phyloP scores from a whole-genome alignment of 2,329 filamentous ascomycete species.

The Plenodomus lindquistii region DNA sequence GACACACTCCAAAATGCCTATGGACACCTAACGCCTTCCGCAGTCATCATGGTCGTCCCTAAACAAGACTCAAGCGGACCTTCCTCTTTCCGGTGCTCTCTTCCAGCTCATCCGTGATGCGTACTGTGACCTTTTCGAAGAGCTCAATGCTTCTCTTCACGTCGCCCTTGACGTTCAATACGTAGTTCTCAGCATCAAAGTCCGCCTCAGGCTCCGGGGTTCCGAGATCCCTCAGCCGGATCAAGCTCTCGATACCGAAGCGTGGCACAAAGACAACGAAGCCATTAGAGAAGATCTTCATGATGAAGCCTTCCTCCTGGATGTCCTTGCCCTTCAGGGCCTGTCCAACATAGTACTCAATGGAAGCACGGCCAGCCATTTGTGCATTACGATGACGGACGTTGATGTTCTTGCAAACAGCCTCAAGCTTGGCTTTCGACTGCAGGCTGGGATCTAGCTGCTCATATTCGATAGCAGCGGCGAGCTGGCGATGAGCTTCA shows the following conservation, averaged over 20 bases:
- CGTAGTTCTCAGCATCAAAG: constrained; percentile 86
- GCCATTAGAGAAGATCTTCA: constrained; percentile 96
- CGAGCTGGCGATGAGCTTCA: constrained; percentile 89
- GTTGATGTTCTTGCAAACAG: constrained; percentile 98
- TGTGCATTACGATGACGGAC: constrained; percentile 96
- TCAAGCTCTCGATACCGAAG: constrained; percentile 93
- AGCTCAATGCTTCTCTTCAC: constrained; percentile 70
- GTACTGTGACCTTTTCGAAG: constrained; percentile 89
- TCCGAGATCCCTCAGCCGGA: constrained; percentile 81
- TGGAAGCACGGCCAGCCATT: constrained; percentile 88
- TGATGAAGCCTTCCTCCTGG: constrained; percentile 91
- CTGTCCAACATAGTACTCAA: constrained; percentile 98
- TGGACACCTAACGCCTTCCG: not conserved
- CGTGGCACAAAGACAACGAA: constrained; percentile 95
- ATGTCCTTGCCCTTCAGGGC: constrained; percentile 77
- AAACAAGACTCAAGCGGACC: constrained; percentile 68
- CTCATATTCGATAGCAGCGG: constrained; percentile 93
- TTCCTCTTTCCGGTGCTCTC: constrained; percentile 95
- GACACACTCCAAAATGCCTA: not conserved
- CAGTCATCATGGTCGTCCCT: constrained; percentile 3
- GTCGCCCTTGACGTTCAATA: constrained; percentile 63
- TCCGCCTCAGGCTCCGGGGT: constrained; percentile 74
- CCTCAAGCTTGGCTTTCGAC: constrained; percentile 82
- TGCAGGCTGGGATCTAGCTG: constrained; percentile 79
- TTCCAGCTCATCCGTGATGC: constrained; percentile 90